Evolutionary conservation across 1,284 basidiomycete species (phyloP).

Genomic region (Puccinia coronata): DNA sequence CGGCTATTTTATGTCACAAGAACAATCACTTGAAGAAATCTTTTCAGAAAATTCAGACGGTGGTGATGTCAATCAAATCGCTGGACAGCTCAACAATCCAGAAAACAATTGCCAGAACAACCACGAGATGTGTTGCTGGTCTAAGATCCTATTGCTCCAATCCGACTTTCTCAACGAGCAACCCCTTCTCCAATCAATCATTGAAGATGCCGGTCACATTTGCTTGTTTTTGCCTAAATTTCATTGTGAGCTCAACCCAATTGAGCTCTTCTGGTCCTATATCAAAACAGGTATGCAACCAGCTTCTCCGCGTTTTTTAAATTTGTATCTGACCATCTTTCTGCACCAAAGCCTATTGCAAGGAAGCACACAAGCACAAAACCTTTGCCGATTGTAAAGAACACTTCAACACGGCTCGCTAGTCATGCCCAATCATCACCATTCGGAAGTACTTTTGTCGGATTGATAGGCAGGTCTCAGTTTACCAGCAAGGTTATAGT

Average conservation of each 20-base stretch:
- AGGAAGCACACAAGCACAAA: neutral
- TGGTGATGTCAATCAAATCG: neutral
- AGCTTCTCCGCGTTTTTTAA: neutral
- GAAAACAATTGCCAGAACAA: neutral
- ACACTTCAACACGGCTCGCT: neutral
- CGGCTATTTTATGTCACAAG: neutral
- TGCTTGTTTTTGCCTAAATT: constrained; percentile 31
- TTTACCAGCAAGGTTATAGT: constrained; percentile 5
- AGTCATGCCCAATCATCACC: neutral
- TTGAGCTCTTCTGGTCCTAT: neutral
- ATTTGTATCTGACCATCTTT: neutral
- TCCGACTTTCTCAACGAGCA: constrained; percentile 12
- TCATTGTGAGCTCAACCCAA: constrained; percentile 31
- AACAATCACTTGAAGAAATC: neutral
- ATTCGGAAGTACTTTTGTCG: neutral
- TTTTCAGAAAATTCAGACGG: neutral
- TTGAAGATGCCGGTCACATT: constrained; percentile 17
- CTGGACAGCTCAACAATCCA: neutral
- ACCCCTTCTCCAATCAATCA: neutral
- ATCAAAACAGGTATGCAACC: neutral
- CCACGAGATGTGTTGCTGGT: neutral
- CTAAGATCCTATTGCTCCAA: constrained; percentile 11
- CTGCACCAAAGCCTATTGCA: neutral
- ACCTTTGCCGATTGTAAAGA: neutral
- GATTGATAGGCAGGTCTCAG: constrained; percentile 1